Evolutionary conservation across 192 early-diverging fungal genomes (phyloP).

Genomic region (Coemansia sp.): DNA sequence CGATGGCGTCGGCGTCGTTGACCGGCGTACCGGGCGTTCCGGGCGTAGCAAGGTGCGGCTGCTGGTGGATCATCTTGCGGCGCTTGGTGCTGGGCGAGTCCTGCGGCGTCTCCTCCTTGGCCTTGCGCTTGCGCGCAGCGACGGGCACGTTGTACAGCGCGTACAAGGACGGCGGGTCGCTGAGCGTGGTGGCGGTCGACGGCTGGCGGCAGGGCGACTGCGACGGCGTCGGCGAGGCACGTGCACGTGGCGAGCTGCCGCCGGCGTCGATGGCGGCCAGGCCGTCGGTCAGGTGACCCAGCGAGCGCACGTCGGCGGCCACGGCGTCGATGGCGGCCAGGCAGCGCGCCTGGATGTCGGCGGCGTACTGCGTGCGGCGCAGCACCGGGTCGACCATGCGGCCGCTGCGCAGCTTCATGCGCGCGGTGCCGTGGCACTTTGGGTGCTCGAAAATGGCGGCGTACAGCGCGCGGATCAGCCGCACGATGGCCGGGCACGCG

Average conservation of each 20-base stretch:
- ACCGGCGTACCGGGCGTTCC: not conserved
- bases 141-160: not conserved
- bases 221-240: conserved; percentile 21
- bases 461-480: conserved; percentile 32
- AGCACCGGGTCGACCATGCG: conserved; percentile 39
- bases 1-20: not conserved
- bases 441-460: conserved; percentile 28
- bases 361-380: conserved; percentile 38
- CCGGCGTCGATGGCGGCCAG: conserved; percentile 15
- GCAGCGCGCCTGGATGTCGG: conserved; percentile 35
- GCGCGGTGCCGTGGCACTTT: conserved; percentile 38
- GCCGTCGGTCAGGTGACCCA: conserved; percentile 19
- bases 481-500: conserved; percentile 14
- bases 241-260: too few species aligned
- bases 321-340: conserved; percentile 11
- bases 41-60: not conserved
- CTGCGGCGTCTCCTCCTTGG: conserved; percentile 17
- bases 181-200: not conserved
- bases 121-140: conserved; percentile 23
- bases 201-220: conserved; percentile 17
- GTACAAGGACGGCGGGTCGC: not conserved
- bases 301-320: conserved; percentile 7
- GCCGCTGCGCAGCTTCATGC: conserved; percentile 30
- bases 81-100: conserved; percentile 44
- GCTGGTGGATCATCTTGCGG: conserved; percentile 37